phyloP scores from a whole-genome alignment of 805 yeast species.

The Kluyveromyces aestuarii region DNA sequence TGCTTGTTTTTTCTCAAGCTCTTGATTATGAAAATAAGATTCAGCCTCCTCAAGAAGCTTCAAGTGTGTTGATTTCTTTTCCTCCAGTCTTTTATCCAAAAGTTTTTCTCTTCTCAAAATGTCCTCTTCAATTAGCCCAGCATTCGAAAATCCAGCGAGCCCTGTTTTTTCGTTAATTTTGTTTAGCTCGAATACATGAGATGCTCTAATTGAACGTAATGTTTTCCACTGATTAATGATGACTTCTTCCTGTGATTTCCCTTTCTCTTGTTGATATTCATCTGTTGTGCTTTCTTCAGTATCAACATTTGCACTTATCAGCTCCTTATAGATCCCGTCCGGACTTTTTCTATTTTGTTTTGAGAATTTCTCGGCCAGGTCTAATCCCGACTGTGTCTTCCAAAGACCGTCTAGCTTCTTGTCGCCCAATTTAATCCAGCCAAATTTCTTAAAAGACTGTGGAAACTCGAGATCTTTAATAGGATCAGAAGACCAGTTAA shows the following conservation, averaged over 20 bases:
- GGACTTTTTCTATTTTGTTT: conserved; percentile 13
- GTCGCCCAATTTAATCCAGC: conserved; percentile 25
- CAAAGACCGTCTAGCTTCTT: conserved; percentile 27
- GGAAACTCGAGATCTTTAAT: conserved; percentile 5
- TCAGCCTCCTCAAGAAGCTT: conserved; percentile 10
- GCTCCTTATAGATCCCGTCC: conserved; percentile 10
- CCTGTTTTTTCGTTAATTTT: conserved; percentile 31
- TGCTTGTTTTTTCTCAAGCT: not conserved
- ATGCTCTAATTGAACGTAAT: conserved; percentile 32
- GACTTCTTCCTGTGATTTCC: conserved; percentile 7
- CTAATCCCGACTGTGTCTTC: conserved; percentile 34
- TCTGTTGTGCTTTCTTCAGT: conserved; percentile 5
- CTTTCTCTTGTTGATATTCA: conserved; percentile 5
- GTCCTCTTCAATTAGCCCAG: conserved; percentile 10
- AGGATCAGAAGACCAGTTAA: not conserved
- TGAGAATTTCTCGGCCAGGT: conserved; percentile 16
- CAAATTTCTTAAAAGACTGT: conserved; percentile 21
- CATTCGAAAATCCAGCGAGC: conserved; percentile 32
- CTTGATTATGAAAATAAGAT: not conserved
- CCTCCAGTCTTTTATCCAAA: conserved; percentile 7
- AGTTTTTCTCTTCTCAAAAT: conserved; percentile 6
- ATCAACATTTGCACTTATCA: conserved; percentile 6
- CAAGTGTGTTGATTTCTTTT: conserved; percentile 11
- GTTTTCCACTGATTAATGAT: conserved; percentile 35
- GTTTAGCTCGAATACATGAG: conserved; percentile 30